phyloP scores from a whole-genome alignment of 306 rosid species.

The Arachis stenosperma region DNA sequence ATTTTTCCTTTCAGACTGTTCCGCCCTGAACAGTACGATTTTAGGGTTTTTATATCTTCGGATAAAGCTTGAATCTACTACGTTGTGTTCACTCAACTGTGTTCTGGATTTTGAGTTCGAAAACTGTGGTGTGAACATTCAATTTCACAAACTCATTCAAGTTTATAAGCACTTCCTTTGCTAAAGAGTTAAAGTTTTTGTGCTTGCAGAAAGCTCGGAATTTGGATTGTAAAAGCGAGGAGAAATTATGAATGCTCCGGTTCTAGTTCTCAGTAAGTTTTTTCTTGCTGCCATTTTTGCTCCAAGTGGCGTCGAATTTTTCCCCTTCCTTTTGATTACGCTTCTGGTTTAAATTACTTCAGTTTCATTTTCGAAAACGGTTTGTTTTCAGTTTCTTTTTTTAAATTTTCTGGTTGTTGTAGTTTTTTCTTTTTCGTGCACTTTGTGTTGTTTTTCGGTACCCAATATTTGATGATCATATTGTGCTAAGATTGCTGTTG shows the following conservation, averaged over 20 bases:
- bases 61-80: conserved; percentile 31
- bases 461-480: background rate
- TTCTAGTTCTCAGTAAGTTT: conserved; percentile 53
- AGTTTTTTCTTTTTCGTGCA: background rate
- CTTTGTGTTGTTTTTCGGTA: background rate
- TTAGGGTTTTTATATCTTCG: conserved; percentile 20
- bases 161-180: conserved; percentile 1
- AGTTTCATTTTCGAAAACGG: background rate
- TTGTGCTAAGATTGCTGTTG: background rate
- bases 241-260: conserved; percentile 54
- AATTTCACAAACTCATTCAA: background rate
- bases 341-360: background rate
- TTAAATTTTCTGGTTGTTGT: background rate
- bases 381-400: background rate
- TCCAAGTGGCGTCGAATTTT: background rate
- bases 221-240: conserved; percentile 10
- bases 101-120: conserved; percentile 12
- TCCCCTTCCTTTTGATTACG: background rate
- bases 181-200: conserved; percentile 16
- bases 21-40: background rate
- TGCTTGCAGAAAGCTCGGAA: background rate
- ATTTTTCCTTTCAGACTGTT: background rate
- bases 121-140: conserved; percentile 22
- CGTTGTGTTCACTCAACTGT: conserved; percentile 9
- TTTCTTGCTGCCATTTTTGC: background rate